Base-by-base conservation (phyloP, 441 rosid genomes). In the Euphorbia celastroides region DNA sequence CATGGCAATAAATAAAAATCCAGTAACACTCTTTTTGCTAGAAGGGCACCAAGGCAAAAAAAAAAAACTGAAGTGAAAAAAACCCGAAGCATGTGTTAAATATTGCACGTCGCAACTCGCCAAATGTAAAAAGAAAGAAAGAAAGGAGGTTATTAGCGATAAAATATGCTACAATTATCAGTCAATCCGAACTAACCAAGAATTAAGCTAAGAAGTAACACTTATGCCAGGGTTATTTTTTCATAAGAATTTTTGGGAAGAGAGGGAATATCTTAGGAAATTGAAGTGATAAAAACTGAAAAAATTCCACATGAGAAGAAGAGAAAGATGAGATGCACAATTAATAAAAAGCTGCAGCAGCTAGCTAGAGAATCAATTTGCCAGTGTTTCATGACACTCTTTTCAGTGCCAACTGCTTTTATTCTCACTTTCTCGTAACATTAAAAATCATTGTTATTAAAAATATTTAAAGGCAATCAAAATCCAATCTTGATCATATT, bases 301-400 rank as follows among this genome's bases (percentile, higher is more conserved):
- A 26, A 25, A 58, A 22, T 46, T 16, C 59, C 26, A 28, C 30
- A 57, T 30, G 42, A 60, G 71, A 71, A n/a, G n/a, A n/a, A 75
- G 66, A 42, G 61, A 48, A 12, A 5, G 36, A 17, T 46, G 50
- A 75, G 11, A 38, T 34, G 61, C 73, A 70, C 65, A 80, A 82
- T 2, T 19, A 17, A n/a, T n/a, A n/a, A n/a, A 51, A 51, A 75
- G 85, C 85, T 84, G 89, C 83, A 74, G 68, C 8, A 19, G 44
- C 44, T 38, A 9, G 7, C 44, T 38, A 52, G 44, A 38, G 44
- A 38, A 38, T 38, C 44, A 38, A 38, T 7, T 38, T 74, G 69
- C 65, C 68, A 63, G 76, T 74, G 73, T 74, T 66, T 74, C 69
- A 50, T 67, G 74, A 72, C 69, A 69, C 74, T 60, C 72, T 61